phyloP scores from a whole-genome alignment of 257 asterid species.

The Gynochthodes officinalis region DNA sequence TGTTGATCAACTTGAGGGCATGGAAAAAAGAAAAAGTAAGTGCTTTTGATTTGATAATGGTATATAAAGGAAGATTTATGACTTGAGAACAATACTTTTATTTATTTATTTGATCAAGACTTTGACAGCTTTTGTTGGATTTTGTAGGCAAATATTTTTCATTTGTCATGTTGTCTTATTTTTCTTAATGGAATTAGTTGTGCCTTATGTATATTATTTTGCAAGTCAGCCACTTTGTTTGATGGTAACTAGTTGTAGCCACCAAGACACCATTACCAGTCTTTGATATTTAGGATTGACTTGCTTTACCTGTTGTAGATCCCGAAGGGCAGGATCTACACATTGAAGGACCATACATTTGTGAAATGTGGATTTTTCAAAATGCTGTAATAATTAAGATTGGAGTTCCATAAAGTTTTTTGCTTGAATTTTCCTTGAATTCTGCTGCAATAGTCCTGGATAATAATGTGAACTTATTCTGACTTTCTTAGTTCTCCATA shows the following conservation, averaged over 20 bases:
- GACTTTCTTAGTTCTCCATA: not conserved
- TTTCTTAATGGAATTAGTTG: not conserved
- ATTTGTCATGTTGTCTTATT: not conserved
- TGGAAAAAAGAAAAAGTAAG: constrained; percentile 87
- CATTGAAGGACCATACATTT: not conserved
- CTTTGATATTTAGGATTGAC: not conserved
- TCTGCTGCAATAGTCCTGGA: not conserved
- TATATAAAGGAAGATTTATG: not conserved
- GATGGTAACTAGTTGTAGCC: not conserved
- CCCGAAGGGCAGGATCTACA: not conserved
- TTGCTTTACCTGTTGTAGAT: not conserved
- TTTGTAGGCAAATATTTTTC: not conserved
- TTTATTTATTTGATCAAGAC: not conserved
- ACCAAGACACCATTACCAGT: not conserved
- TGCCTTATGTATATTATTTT: not conserved
- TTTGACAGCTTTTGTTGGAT: not conserved
- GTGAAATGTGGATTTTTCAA: not conserved
- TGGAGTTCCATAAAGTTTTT: not conserved
- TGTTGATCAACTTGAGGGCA: constrained; percentile 52
- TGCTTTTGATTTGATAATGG: not conserved
- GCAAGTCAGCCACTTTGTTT: not conserved
- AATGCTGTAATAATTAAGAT: not conserved
- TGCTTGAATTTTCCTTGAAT: not conserved
- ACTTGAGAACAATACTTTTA: no score
- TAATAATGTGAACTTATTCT: not conserved